Base-by-base conservation (phyloP, 192 early-diverging fungal species). In the Backusella luteola region DNA sequence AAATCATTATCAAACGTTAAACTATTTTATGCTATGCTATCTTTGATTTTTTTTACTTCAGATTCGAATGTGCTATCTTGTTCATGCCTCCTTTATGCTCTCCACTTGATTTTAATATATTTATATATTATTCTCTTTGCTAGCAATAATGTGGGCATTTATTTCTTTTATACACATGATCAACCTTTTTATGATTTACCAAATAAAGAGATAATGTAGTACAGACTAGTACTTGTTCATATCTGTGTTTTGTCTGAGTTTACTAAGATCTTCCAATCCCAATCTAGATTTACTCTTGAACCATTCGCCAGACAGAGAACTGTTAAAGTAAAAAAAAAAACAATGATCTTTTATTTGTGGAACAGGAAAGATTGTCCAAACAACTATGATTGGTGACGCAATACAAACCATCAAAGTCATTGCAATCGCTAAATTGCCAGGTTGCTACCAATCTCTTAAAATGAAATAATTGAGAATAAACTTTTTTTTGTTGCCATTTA, bases 241-340 rank as follows among this genome's bases (percentile, higher is more conserved):
- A 53, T 6, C 49, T 53, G 53, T 26, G 53, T 56, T 56, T 56
- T 56, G 53, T 56, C 53, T 56, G 53, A 56, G 53, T 56, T 56
- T 9, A 26, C 7, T 56, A n/a, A 26, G 8, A 56, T 56, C 53
- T 56, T 56, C 53, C 53, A 56, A 56, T 56, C 53, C 49, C 7
- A 19, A 56, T 26, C 19, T 56, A 56, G 19, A 56, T 56, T 56
- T 56, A 21, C n/a, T 9, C 26, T 23, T 21, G 42, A 44, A 44
- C 42, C 42, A 44, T 44, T 15, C 12, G 4, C 4, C 15, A 44
- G 15, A 14, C 15, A 44, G 15, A 44, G 19, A 56, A n/a, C 21
- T n/a, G 21, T n/a, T 56, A 56, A 21, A 53, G 49, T 53, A n/a
- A 53, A 53, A 52, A 53, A 56, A 21, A 23, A 56, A 56, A 56